A percentile compares a stretch with the other conserved stretches of the same genome.
Conservation (phyloP, 2,329 filamentous ascomycete genomes). For the Penicillium sp. region DNA sequence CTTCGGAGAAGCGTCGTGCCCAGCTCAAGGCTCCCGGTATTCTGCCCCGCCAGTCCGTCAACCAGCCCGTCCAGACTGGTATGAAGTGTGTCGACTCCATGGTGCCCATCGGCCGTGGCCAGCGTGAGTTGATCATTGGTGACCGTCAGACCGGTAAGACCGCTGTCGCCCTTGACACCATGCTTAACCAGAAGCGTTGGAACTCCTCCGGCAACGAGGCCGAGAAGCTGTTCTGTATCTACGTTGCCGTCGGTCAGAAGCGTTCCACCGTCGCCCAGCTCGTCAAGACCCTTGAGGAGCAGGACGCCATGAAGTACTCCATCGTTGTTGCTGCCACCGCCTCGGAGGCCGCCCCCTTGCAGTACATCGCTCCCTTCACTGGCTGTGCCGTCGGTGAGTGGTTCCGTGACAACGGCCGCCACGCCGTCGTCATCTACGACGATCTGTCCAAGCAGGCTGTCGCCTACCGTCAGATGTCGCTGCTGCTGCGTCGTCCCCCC, state of each 20-base stretch:
- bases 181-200: constrained; percentile 99
- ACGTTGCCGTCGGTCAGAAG: constrained; percentile 99
- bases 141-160: constrained; percentile 99
- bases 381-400: constrained; percentile 61
- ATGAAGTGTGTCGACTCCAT: constrained; percentile 99
- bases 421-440: constrained; percentile 86
- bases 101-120: constrained; percentile 99
- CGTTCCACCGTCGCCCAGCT: constrained; percentile 98
- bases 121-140: constrained; percentile 99
- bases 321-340: constrained; percentile 92
- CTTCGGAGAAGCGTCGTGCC: constrained; percentile 86
- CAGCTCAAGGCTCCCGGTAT: constrained; percentile 99
- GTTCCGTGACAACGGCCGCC: constrained; percentile 80
- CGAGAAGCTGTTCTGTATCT: constrained; percentile 99
- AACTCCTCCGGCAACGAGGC: constrained; percentile 79
- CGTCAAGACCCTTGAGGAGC: constrained; percentile 99
- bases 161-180: constrained; percentile 93
- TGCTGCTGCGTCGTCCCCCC: constrained; percentile 92
- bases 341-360: constrained; percentile 90
- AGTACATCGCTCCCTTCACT: constrained; percentile 92
- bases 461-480: constrained; percentile 97
- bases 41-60: constrained; percentile 92
- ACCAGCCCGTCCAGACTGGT: constrained; percentile 98
- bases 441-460: constrained; percentile 98
- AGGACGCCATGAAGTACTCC: constrained; percentile 98